Percentiles rank a stretch among this genome's conserved stretches.
Evolutionary conservation across 306 rosid species (phyloP).

Genomic region (Corylus americana): DNA sequence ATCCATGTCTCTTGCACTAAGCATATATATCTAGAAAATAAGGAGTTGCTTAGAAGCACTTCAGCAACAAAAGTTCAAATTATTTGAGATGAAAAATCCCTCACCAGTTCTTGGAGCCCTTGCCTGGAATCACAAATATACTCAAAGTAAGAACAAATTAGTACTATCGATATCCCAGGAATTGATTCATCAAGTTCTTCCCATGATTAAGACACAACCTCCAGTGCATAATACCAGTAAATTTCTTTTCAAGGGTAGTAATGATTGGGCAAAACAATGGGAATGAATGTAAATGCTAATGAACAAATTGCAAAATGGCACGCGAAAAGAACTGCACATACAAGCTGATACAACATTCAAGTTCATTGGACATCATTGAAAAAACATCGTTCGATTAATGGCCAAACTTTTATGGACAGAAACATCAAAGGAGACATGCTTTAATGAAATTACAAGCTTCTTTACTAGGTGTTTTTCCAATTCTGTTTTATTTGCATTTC

Average conservation of each 20-base stretch:
- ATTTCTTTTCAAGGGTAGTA: slow-evolving; percentile 8
- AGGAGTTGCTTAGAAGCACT: background rate
- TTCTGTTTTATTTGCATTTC: too few relatives aligned
- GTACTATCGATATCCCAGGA: slow-evolving; percentile 6
- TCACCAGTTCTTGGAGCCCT: slow-evolving; percentile 74
- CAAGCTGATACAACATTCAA: background rate
- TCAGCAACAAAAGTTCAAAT: background rate
- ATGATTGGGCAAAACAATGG: slow-evolving; percentile 1
- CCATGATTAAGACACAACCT: background rate
- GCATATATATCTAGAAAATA: background rate
- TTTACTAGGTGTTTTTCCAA: too few relatives aligned
- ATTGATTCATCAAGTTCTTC: slow-evolving; percentile 19
- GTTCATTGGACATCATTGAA: background rate
- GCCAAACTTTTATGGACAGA: too few relatives aligned
- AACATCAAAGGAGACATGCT: too few relatives aligned
- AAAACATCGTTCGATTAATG: too few relatives aligned
- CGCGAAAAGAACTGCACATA: background rate
- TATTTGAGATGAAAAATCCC: background rate
- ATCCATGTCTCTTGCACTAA: background rate
- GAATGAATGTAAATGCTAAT: slow-evolving; percentile 5
- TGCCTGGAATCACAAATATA: slow-evolving; percentile 47
- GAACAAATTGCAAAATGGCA: background rate
- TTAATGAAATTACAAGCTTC: too few relatives aligned
- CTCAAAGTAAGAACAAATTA: background rate
- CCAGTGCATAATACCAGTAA: slow-evolving; percentile 9